Evolutionary conservation across 371 early-diverging fungal species (phyloP).

Genomic region (Cokeromyces recurvatus): DNA sequence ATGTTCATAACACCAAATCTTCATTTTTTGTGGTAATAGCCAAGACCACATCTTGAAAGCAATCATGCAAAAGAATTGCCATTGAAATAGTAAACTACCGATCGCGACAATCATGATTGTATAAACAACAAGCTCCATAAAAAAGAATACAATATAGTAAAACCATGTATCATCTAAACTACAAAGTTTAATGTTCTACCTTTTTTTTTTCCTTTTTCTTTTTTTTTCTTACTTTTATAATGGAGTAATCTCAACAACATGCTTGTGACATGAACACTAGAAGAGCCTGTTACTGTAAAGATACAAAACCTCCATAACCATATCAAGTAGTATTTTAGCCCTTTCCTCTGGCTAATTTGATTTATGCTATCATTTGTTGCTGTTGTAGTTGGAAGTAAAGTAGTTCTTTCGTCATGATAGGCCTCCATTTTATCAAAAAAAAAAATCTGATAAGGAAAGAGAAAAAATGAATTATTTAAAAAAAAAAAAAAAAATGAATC

Average conservation of each 20-base stretch:
- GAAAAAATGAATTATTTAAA: no score
- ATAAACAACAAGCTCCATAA: conserved; percentile 34
- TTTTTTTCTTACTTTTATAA: conserved; percentile 10
- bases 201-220: neutral
- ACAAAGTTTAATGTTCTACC: neutral
- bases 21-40: conserved; percentile 12
- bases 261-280: conserved; percentile 34
- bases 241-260: conserved; percentile 5
- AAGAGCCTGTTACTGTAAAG: conserved; percentile 38
- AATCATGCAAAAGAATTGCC: conserved; percentile 32
- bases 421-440: no score
- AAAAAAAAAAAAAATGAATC: no score
- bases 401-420: neutral
- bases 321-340: conserved; percentile 6
- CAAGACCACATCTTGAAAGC: conserved; percentile 38
- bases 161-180: conserved; percentile 15
- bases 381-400: neutral
- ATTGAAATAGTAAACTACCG: conserved; percentile 34
- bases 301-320: conserved; percentile 38
- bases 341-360: neutral
- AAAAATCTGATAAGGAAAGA: no score
- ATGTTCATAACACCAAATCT: conserved; percentile 15
- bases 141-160: conserved; percentile 30
- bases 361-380: neutral
- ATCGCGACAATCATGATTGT: conserved; percentile 32